These are phyloP conservation scores for Globisporangium perplexum DNA, from an alignment of 352 stramenopile genomes.

Conservation along the genomic window DNA sequence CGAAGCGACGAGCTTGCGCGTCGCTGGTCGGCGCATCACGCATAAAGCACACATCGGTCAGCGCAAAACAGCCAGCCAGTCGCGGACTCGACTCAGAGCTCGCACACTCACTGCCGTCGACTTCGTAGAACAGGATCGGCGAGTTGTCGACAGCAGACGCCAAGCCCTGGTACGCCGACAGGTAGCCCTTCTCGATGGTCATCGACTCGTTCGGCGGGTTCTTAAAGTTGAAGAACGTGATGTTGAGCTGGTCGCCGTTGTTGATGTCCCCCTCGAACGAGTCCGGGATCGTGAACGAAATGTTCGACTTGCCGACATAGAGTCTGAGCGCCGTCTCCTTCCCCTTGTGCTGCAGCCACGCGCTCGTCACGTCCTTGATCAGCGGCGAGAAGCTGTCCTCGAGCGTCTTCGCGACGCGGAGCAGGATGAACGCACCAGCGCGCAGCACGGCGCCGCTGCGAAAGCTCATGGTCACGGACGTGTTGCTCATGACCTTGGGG, in stretches of 20 bases:
- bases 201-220: constrained; percentile 60
- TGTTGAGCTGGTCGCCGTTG: constrained; percentile 65
- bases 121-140: constrained; percentile 31
- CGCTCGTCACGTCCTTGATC: constrained; percentile 45
- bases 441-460: constrained; percentile 51
- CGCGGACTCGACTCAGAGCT: too few relatives aligned
- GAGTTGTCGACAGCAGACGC: constrained; percentile 61
- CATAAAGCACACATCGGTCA: background rate
- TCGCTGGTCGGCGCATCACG: constrained; percentile 15
- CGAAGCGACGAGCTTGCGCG: constrained; percentile 47
- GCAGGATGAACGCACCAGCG: constrained; percentile 53
- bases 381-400: constrained; percentile 51
- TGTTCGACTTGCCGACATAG: constrained; percentile 44
- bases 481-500: constrained; percentile 40
- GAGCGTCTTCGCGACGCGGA: constrained; percentile 53
- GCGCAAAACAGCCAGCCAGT: background rate
- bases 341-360: constrained; percentile 28
- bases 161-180: constrained; percentile 62
- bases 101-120: constrained; percentile 20
- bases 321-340: constrained; percentile 36
- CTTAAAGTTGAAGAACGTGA: constrained; percentile 56
- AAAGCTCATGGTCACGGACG: constrained; percentile 51
- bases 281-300: constrained; percentile 72
- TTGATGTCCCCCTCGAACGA: constrained; percentile 52
- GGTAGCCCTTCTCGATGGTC: constrained; percentile 56